These are phyloP conservation scores for Erysiphe pulchra DNA, from an alignment of 2,329 filamentous ascomycete genomes.

Conservation along the genomic window DNA sequence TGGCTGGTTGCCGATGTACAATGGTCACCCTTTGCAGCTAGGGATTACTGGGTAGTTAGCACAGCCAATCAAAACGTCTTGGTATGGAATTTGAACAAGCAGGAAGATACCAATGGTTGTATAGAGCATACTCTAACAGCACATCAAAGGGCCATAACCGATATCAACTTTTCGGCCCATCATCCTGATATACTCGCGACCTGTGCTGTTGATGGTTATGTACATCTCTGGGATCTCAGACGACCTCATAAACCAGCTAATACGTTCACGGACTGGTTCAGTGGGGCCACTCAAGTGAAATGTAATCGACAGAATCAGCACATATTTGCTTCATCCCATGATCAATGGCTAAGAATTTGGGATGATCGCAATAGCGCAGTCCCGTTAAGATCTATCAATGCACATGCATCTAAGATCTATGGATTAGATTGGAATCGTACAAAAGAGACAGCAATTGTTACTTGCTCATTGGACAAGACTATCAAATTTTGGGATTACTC, in stretches of 20 bases:
- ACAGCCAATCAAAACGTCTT: conserved; percentile 86
- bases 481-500: conserved; percentile 85
- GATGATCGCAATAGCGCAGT: conserved; percentile 57
- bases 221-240: conserved; percentile 78
- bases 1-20: conserved; percentile 93
- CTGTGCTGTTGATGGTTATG: conserved; percentile 77
- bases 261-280: conserved; percentile 79
- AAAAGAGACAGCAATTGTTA: conserved; percentile 44
- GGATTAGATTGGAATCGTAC: conserved; percentile 85
- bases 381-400: conserved; percentile 61
- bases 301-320: conserved; percentile 76
- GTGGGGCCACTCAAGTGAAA: conserved; percentile 83
- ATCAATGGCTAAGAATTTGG: conserved; percentile 72
- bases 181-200: conserved; percentile 75
- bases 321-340: conserved; percentile 73
- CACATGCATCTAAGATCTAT: conserved; percentile 83
- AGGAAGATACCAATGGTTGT: conserved; percentile 35
- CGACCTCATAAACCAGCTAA: conserved; percentile 45
- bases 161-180: conserved; percentile 88
- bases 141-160: conserved; percentile 71
- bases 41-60: conserved; percentile 82
- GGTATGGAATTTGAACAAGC: conserved; percentile 72
- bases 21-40: conserved; percentile 77
- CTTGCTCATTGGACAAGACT: conserved; percentile 73
- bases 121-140: conserved; percentile 68